Evolutionary conservation across 2,329 filamentous ascomycete genomes (phyloP).

Genomic region (Samsoniella hepiali): DNA sequence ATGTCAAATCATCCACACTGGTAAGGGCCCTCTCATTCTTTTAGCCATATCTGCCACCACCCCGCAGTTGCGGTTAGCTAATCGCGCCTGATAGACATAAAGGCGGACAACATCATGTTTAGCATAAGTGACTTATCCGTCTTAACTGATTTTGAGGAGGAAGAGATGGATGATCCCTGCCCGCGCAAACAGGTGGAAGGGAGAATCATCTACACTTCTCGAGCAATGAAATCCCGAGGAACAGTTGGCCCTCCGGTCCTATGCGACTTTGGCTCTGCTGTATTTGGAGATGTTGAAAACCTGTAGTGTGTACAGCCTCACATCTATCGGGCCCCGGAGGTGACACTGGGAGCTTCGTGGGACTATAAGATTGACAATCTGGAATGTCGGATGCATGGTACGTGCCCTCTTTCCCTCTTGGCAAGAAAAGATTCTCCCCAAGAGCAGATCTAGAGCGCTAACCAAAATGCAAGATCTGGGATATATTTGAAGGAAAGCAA

Average conservation of each 20-base stretch:
- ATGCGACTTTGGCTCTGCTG: constrained; percentile 4
- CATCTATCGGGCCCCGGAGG: neutral
- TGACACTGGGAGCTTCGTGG: neutral
- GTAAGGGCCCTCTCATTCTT: constrained; percentile 21
- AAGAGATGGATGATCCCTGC: neutral
- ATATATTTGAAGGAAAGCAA: constrained; percentile 3
- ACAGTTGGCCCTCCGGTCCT: neutral
- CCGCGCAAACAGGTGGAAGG: neutral
- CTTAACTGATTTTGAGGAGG: neutral
- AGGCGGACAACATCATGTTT: constrained; percentile 6
- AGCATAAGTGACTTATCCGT: neutral
- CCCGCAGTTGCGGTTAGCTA: neutral
- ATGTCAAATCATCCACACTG: constrained; percentile 42
- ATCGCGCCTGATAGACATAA: neutral
- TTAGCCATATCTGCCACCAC: neutral
- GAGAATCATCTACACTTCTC: neutral
- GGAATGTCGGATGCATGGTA: constrained; percentile 9
- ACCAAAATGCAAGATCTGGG: neutral
- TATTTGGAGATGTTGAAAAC: constrained; percentile 1
- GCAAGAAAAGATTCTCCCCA: neutral
- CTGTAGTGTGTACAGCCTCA: neutral
- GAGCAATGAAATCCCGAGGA: neutral
- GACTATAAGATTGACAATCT: neutral
- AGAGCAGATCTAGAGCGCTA: neutral
- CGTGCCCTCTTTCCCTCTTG: neutral